Conservation (phyloP, 805 yeast genomes). For the Cyberlindnera xishuangbannaensis region DNA sequence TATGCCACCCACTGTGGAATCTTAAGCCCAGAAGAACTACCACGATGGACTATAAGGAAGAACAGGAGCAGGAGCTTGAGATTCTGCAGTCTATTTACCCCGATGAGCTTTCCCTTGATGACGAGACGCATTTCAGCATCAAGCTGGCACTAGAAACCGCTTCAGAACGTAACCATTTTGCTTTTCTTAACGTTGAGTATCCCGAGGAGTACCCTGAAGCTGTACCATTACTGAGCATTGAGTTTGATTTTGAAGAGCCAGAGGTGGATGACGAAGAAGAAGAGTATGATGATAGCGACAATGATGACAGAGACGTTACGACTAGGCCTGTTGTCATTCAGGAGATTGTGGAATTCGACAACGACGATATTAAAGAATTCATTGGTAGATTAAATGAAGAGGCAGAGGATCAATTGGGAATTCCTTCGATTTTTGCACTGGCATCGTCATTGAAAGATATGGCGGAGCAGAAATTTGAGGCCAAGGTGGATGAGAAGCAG, state of each 20-base stretch:
- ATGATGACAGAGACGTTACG: slow-evolving; percentile 36
- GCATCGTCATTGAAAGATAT: slow-evolving; percentile 73
- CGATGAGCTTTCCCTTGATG: slow-evolving; percentile 55
- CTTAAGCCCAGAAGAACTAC: too few species aligned
- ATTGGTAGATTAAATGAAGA: slow-evolving; percentile 41
- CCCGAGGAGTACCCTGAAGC: slow-evolving; percentile 82
- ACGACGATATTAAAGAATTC: slow-evolving; percentile 39
- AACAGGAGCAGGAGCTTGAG: slow-evolving; percentile 85
- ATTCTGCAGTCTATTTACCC: slow-evolving; percentile 90
- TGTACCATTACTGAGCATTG: slow-evolving; percentile 52
- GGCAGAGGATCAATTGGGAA: slow-evolving; percentile 77
- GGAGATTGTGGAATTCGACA: slow-evolving; percentile 51
- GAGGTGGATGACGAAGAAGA: slow-evolving; percentile 22
- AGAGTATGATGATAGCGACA: slow-evolving; percentile 39
- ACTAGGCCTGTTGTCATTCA: slow-evolving; percentile 47
- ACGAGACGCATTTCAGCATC: slow-evolving; percentile 47
- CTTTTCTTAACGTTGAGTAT: slow-evolving; percentile 57
- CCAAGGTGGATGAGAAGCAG: slow-evolving; percentile 51
- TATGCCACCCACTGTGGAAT: neutral
- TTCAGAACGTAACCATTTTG: slow-evolving; percentile 50
- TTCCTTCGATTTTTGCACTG: slow-evolving; percentile 85
- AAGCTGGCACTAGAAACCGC: slow-evolving; percentile 62
- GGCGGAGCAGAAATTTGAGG: slow-evolving; percentile 63
- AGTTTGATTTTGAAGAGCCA: slow-evolving; percentile 26
- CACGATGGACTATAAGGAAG: slow-evolving; percentile 70